These are phyloP conservation scores for Nicotiana rustica DNA, from an alignment of 305 asterid genomes.

Conservation along the genomic window DNA sequence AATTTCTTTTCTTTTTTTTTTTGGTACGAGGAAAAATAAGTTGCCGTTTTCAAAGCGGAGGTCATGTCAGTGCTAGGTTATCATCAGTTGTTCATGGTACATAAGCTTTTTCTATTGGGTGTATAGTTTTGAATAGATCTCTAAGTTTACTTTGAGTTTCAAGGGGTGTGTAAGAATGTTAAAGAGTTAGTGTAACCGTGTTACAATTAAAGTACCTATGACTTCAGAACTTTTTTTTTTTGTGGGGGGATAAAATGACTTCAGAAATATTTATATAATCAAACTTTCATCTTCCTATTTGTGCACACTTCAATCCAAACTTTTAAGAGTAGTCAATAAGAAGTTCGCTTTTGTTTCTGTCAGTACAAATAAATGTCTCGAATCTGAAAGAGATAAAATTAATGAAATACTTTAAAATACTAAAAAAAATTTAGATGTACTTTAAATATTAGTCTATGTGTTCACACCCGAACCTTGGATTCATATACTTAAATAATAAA, in stretches of 20 bases:
- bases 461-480: no score
- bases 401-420: no score
- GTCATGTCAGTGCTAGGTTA: background rate
- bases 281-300: background rate
- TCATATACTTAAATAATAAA: no score
- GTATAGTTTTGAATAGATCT: background rate
- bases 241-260: background rate
- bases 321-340: background rate
- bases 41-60: background rate
- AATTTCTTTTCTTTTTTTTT: background rate
- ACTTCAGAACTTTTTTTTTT: background rate
- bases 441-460: no score
- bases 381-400: no score
- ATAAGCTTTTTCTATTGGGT: constrained; percentile 4
- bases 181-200: constrained; percentile 4
- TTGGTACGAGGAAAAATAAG: background rate
- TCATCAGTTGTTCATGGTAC: constrained; percentile 8
- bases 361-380: no score
- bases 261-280: background rate
- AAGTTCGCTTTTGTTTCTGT: no score
- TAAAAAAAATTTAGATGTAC: no score
- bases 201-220: background rate
- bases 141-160: background rate
- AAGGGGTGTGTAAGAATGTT: constrained; percentile 7
- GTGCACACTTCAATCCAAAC: background rate